Conservation (phyloP, 495 filamentous ascomycete genomes). For the Tuber borchii region DNA sequence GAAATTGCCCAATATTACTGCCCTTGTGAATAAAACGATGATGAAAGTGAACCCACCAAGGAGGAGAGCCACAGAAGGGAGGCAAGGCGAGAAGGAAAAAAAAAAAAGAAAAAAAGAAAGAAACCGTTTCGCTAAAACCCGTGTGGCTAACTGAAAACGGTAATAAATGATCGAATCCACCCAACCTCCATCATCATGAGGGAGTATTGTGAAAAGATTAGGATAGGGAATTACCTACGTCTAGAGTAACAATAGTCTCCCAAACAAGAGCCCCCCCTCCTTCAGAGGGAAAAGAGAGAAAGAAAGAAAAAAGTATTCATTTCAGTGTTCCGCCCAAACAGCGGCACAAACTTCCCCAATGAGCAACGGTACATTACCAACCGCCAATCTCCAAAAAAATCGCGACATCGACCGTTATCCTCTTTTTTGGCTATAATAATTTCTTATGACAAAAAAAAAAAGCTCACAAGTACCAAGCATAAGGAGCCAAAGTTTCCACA, state of each 20-base stretch:
- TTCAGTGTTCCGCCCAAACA: neutral
- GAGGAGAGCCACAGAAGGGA: too few relatives aligned
- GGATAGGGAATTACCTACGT: neutral
- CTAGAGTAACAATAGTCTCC: neutral
- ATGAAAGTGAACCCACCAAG: neutral
- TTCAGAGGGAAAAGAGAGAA: neutral
- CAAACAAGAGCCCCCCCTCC: neutral
- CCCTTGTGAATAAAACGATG: neutral
- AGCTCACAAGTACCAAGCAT: too few relatives aligned
- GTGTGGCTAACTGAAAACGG: neutral
- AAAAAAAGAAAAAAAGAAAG: constrained; percentile 5
- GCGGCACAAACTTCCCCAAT: neutral
- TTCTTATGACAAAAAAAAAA: neutral
- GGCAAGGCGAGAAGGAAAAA: neutral
- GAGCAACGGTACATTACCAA: neutral
- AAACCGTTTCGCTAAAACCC: neutral
- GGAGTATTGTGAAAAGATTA: constrained; percentile 1
- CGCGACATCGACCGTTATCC: neutral
- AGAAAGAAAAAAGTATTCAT: neutral
- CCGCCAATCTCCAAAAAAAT: neutral
- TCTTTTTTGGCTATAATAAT: neutral
- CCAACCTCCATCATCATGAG: neutral
- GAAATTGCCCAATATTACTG: neutral
- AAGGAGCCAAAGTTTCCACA: too few relatives aligned
- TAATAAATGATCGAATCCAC: constrained; percentile 2